Percentiles rank a stretch among this genome's conserved stretches.
phyloP scores from a whole-genome alignment of 805 yeast species.

The Candida silvicultrix region DNA sequence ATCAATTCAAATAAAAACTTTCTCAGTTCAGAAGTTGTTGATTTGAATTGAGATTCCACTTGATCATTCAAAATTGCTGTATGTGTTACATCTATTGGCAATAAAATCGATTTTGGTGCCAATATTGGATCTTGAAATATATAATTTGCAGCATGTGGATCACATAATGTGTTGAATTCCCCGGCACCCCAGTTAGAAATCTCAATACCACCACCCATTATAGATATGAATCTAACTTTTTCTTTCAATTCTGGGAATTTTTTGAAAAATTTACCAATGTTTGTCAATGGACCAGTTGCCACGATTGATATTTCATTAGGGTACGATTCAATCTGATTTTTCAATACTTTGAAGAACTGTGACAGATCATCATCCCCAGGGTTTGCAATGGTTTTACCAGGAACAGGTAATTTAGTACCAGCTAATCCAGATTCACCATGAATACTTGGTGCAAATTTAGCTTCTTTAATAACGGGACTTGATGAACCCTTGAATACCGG shows the following conservation, averaged over 20 bases:
- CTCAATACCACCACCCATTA: slow-evolving; percentile 70
- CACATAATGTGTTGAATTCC: slow-evolving; percentile 73
- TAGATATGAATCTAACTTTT: slow-evolving; percentile 46
- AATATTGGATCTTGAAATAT: slow-evolving; percentile 44
- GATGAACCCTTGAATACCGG: slow-evolving; percentile 65
- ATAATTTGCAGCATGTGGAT: slow-evolving; percentile 66
- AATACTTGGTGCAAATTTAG: slow-evolving; percentile 51
- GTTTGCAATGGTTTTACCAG: slow-evolving; percentile 28
- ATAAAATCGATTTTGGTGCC: slow-evolving; percentile 40
- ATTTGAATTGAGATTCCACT: slow-evolving; percentile 31
- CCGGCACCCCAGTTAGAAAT: slow-evolving; percentile 37
- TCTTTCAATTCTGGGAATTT: slow-evolving; percentile 47
- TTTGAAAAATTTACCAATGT: slow-evolving; percentile 50
- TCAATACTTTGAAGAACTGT: neutral
- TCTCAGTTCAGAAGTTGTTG: slow-evolving; percentile 37
- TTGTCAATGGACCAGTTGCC: slow-evolving; percentile 77
- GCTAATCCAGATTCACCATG: slow-evolving; percentile 77
- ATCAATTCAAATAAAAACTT: slow-evolving; percentile 48
- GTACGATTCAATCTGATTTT: slow-evolving; percentile 33
- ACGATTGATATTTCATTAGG: slow-evolving; percentile 50
- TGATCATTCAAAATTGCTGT: slow-evolving; percentile 46
- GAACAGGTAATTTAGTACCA: slow-evolving; percentile 60
- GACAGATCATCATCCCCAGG: slow-evolving; percentile 21
- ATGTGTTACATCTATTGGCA: slow-evolving; percentile 69
- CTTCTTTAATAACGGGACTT: slow-evolving; percentile 45